Evolutionary conservation across 2,329 filamentous ascomycete genomes (phyloP).

Genomic region (Exophiala lecanii-corni): DNA sequence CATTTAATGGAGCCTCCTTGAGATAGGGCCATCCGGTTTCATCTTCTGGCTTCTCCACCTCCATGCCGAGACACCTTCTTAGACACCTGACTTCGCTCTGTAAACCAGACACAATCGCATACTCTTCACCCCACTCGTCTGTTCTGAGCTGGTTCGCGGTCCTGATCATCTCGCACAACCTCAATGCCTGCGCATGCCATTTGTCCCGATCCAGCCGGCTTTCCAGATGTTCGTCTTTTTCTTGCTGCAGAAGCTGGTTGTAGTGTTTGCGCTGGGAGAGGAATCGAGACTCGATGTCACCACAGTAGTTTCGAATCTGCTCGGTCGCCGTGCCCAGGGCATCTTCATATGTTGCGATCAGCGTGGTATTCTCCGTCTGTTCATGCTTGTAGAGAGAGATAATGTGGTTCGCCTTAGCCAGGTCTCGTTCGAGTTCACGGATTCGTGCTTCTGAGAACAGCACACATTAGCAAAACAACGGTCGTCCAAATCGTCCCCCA

Average conservation of each 20-base stretch:
- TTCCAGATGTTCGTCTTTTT: constrained; percentile 46
- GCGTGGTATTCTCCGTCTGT: constrained; percentile 44
- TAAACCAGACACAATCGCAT: constrained; percentile 42
- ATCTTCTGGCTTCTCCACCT: constrained; percentile 44
- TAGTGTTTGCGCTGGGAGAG: constrained; percentile 45
- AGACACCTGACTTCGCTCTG: constrained; percentile 48
- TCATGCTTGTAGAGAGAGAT: constrained; percentile 42
- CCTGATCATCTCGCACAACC: constrained; percentile 46
- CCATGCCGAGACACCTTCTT: constrained; percentile 45
- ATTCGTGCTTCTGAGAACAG: constrained; percentile 40
- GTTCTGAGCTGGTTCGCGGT: constrained; percentile 44
- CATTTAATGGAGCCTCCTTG: constrained; percentile 38
- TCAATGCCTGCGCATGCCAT: constrained; percentile 46
- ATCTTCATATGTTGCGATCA: constrained; percentile 46
- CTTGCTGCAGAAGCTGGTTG: constrained; percentile 46
- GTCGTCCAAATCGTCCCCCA: too few relatives aligned
- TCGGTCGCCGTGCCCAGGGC: constrained; percentile 46
- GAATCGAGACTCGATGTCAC: constrained; percentile 46
- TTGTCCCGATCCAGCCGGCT: constrained; percentile 47
- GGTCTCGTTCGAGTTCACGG: constrained; percentile 44
- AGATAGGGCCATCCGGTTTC: constrained; percentile 47
- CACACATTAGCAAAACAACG: constrained; percentile 3
- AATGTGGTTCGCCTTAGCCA: constrained; percentile 42
- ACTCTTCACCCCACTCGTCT: constrained; percentile 44
- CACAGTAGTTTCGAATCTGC: constrained; percentile 48